Evolutionary conservation across 371 early-diverging fungal genomes (phyloP).

Genomic region (Encephalitozoon cuniculi): DNA sequence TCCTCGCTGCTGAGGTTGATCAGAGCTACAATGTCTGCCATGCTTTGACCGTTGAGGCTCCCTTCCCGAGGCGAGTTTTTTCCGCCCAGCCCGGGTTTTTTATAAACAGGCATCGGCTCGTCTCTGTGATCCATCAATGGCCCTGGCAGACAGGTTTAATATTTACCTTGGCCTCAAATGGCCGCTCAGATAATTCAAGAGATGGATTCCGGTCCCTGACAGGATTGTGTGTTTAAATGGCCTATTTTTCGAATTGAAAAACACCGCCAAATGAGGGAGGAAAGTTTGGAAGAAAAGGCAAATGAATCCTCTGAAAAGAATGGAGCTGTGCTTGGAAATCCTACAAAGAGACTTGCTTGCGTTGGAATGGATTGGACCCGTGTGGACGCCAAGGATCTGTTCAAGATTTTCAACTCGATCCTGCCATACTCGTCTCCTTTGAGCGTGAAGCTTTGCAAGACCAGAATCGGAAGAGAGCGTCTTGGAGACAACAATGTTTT

Average conservation of each 20-base stretch:
- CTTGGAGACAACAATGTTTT: background rate
- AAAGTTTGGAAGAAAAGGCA: background rate
- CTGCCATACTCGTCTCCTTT: background rate
- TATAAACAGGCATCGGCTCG: background rate
- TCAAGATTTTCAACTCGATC: background rate
- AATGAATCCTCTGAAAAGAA: background rate
- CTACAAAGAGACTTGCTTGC: background rate
- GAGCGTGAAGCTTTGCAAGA: slow-evolving; percentile 26
- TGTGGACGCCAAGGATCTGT: background rate
- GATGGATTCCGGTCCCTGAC: too few relatives aligned
- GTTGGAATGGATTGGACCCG: background rate
- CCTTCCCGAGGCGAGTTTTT: background rate
- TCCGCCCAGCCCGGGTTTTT: background rate
- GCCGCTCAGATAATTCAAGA: too few relatives aligned
- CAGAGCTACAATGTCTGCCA: background rate
- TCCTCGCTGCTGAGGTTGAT: background rate
- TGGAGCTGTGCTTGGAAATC: background rate
- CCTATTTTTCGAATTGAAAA: background rate
- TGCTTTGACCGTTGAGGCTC: background rate
- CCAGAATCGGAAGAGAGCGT: background rate
- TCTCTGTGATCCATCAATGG: background rate
- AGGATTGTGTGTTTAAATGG: background rate
- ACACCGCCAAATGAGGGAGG: background rate
- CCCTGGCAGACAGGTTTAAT: background rate
- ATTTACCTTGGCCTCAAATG: background rate